Conservation (phyloP, 495 filamentous ascomycete species). For the Lentithecium fluviatile region DNA sequence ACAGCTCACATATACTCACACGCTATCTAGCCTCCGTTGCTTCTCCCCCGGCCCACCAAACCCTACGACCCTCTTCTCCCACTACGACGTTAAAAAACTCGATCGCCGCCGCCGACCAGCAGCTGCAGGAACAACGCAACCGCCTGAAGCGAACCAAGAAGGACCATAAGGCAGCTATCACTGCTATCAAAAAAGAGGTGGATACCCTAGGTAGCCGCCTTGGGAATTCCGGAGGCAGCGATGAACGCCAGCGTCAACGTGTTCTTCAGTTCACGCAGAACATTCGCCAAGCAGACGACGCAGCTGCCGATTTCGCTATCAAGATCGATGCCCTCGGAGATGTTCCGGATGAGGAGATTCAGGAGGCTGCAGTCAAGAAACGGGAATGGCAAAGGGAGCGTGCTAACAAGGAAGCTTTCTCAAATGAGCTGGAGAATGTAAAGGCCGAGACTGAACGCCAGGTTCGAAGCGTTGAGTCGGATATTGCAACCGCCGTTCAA, state of each 20-base stretch:
- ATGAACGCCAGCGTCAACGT: slow-evolving; percentile 79
- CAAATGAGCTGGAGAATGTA: slow-evolving; percentile 59
- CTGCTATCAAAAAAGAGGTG: slow-evolving; percentile 73
- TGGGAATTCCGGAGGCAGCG: slow-evolving; percentile 70
- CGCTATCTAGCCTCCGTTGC: slow-evolving; percentile 46
- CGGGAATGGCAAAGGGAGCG: slow-evolving; percentile 62
- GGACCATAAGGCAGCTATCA: slow-evolving; percentile 71
- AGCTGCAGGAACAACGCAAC: slow-evolving; percentile 71
- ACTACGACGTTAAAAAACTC: slow-evolving; percentile 85
- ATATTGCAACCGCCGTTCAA: slow-evolving; percentile 63
- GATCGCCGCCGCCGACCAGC: slow-evolving; percentile 74
- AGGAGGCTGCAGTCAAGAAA: slow-evolving; percentile 61
- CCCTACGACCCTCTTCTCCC: slow-evolving; percentile 67
- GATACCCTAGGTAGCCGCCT: slow-evolving; percentile 68
- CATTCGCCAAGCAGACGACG: slow-evolving; percentile 80
- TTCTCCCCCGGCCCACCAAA: slow-evolving; percentile 63
- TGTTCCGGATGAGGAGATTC: slow-evolving; percentile 65
- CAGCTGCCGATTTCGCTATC: slow-evolving; percentile 57
- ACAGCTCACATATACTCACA: slow-evolving; percentile 28
- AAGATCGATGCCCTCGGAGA: slow-evolving; percentile 67
- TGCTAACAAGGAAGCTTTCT: slow-evolving; percentile 58
- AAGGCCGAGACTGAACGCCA: slow-evolving; percentile 65
- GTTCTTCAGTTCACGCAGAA: slow-evolving; percentile 73
- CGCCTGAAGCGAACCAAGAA: slow-evolving; percentile 73
- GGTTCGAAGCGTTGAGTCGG: slow-evolving; percentile 62